Evolutionary conservation across 495 filamentous ascomycete genomes (phyloP), one percentile per base, ranked within the genome.

Genomic region (Polyplosphaeria fusca): DNA sequence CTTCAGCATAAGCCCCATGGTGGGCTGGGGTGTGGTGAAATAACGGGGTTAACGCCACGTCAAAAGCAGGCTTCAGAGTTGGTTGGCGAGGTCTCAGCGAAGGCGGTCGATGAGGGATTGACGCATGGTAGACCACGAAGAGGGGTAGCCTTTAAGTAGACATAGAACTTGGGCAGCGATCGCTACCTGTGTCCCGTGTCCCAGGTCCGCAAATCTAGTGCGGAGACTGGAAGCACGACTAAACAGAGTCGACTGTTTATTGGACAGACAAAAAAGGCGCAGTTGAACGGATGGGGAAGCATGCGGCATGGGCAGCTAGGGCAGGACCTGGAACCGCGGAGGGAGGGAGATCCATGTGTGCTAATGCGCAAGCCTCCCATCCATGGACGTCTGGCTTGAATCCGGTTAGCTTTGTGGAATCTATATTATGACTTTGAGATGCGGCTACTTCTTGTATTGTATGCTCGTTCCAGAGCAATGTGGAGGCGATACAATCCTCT

Each of bases 1-100:
- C 44, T 73, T 71, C 42, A 82, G 26, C 25, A 59, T 61, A 40
- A 79, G 16, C 50, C 55, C 55, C 63, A 66, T 66, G 47, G 5
- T 62, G 58, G 42, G 26, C 30, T n/a, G n/a, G n/a, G n/a, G n/a
- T n/a, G n/a, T n/a, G n/a, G n/a, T n/a, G n/a, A n/a, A n/a, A n/a
- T n/a, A n/a, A n/a, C n/a, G n/a, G n/a, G n/a, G n/a, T n/a, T n/a
- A n/a, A n/a, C n/a, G n/a, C n/a, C n/a, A n/a, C n/a, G n/a, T n/a
- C n/a, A n/a, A n/a, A n/a, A n/a, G n/a, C n/a, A n/a, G n/a, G n/a
- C n/a, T n/a, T n/a, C n/a, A n/a, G n/a, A n/a, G n/a, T n/a, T n/a
- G n/a, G n/a, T n/a, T n/a, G n/a, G n/a, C n/a, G n/a, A n/a, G n/a
- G n/a, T n/a, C n/a, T n/a, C 9, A 53, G 20, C 3, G 20, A 26